Conservation (phyloP, 2,329 filamentous ascomycete genomes). For the Botrytis aclada region DNA sequence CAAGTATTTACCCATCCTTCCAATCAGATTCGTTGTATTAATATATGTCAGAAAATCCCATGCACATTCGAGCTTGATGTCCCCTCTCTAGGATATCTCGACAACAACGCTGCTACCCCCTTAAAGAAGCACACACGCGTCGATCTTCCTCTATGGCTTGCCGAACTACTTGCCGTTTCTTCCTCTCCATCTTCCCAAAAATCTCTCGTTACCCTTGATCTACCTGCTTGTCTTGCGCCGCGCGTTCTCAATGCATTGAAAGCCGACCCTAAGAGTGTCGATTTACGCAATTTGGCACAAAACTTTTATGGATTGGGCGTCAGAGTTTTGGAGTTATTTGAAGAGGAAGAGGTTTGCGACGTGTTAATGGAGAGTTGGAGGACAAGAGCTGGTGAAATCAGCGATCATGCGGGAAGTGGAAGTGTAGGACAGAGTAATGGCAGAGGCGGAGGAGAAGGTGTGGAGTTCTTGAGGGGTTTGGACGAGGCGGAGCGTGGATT, state of each 20-base stretch:
- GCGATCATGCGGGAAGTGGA: constrained; percentile 84
- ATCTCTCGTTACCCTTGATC: constrained; percentile 74
- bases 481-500: constrained; percentile 84
- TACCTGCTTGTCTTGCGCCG: constrained; percentile 64
- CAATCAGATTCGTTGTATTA: constrained; percentile 20
- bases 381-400: constrained; percentile 74
- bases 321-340: constrained; percentile 84
- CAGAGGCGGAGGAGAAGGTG: constrained; percentile 67
- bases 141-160: constrained; percentile 87
- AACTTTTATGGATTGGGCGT: constrained; percentile 87
- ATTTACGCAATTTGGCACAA: constrained; percentile 75
- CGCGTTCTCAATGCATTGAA: constrained; percentile 86
- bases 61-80: constrained; percentile 92
- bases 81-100: constrained; percentile 81
- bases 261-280: constrained; percentile 82
- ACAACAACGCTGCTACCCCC: constrained; percentile 68
- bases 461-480: constrained; percentile 80
- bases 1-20: constrained; percentile 51
- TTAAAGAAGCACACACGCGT: constrained; percentile 80
- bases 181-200: constrained; percentile 43
- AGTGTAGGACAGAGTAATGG: constrained; percentile 68
- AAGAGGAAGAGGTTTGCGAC: constrained; percentile 77
- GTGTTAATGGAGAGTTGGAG: constrained; percentile 78
- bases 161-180: constrained; percentile 83
- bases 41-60: constrained; percentile 71